A percentile compares a stretch with the other conserved stretches of the same genome.
Conservation (phyloP, 768 basidiomycete genomes). For the Thelephora aurantiotincta region DNA sequence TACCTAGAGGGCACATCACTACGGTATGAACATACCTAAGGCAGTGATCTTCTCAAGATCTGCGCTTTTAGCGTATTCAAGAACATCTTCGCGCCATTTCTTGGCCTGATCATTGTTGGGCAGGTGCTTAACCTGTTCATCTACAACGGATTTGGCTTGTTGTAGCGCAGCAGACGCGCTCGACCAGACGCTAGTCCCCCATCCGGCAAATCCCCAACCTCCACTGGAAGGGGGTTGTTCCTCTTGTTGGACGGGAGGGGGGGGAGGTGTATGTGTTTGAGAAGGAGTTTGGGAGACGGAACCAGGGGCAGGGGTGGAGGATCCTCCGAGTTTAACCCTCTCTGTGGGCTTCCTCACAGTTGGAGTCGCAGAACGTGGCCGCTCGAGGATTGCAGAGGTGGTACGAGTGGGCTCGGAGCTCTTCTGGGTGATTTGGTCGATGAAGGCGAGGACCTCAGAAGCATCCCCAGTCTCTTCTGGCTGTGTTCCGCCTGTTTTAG, state of each 20-base stretch:
- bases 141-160: conserved; percentile 77
- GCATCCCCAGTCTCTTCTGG: conserved; percentile 33
- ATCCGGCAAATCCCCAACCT: conserved; percentile 40
- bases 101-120: conserved; percentile 78
- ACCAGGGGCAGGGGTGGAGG: conserved; percentile 21
- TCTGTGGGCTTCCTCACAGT: conserved; percentile 64
- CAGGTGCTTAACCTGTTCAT: conserved; percentile 84
- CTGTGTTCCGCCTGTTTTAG: conserved; percentile 13
- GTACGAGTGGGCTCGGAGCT: conserved; percentile 63
- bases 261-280: conserved; percentile 10
- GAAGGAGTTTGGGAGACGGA: conserved; percentile 12
- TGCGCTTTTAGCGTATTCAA: conserved; percentile 74
- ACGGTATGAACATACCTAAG: conserved; percentile 37
- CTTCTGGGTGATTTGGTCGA: conserved; percentile 92
- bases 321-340: conserved; percentile 49
- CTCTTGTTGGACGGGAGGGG: conserved; percentile 8
- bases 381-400: conserved; percentile 39
- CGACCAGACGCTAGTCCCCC: conserved; percentile 75
- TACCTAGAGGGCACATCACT: not conserved
- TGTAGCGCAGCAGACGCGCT: conserved; percentile 77
- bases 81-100: conserved; percentile 77
- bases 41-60: conserved; percentile 60
- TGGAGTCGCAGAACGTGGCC: conserved; percentile 57
- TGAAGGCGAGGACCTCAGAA: conserved; percentile 80
- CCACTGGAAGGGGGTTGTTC: conserved; percentile 15